Evolutionary conservation across 768 basidiomycete species (phyloP), one percentile per base, ranked within the genome.

Genomic region (Candolleomyces eurysporus): DNA sequence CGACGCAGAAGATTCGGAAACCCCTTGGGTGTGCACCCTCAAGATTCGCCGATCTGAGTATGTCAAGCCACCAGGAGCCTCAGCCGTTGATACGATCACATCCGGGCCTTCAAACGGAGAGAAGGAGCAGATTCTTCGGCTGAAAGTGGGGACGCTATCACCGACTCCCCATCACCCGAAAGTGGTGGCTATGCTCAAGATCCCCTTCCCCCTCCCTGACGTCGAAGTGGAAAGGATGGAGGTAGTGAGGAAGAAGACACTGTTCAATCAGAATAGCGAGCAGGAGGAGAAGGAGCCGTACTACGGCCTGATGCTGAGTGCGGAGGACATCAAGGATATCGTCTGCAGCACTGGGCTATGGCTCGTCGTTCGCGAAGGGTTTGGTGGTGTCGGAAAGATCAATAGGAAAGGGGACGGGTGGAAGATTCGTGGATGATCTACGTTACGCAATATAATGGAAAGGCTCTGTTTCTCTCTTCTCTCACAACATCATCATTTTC

Each of bases 101-200:
- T 54, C 54, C 58, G 40, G 45, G 61, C 57, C 16, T 59, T 32
- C 58, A 55, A 39, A 56, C 49, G 62, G 14, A 62, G 57, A 67
- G 50, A 65, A 68, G 39, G 71, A 76, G 8, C 75, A 76, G 59
- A 75, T 78, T 32, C 59, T 82, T 32, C 72, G 78, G 52, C 65
- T 94, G 40, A 90, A 92, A 69, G 86, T 96, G 11, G 96, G 87
- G 17, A 94, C 91, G 36, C 81, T 98, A 39, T 87, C 87, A 13
- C 96, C 96, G 22, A 94, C 94, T 8, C 96, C 95, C 22, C 95
- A 98, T 71, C 96, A 98, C 73, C 96, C 96, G 9, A 94, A 96
- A 71, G 90, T 98, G 21, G 90, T 98, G 48, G 90, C 88, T 42
- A 86, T 95, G 76, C 82, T 98, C 66, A 94, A 94, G 72, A 85